Base-by-base conservation (phyloP, 2,329 filamentous ascomycete species). In the Penicillium sp. region DNA sequence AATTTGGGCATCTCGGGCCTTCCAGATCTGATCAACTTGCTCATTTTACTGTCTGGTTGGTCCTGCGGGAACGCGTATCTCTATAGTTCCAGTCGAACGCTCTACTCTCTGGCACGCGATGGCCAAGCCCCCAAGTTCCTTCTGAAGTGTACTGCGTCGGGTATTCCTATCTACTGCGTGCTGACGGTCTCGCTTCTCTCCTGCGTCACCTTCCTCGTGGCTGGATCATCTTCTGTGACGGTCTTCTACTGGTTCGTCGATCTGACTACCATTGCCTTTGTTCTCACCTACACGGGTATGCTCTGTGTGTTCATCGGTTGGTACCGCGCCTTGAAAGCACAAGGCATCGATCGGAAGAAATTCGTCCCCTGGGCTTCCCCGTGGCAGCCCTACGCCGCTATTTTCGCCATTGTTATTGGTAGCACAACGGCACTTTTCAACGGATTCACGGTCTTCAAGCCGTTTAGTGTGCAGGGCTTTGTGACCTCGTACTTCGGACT, bases 131-230 rank as follows among this genome's bases (percentile, higher is more conserved):
- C 78, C 0, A 69, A 66, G 48, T 71, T 87, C 50, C 70, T 88
- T 28, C 75, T 76, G 8, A 78, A 69, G 18, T 86, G 81, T 60
- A 85, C 78, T 2, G 74, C 72, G 42, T 72, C 71, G 5, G 85
- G 86, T 25, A 82, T 91, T 0, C 87, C 87, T 0, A 77, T 88
- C 54, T 87, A 85, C 69, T 87, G 83, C 60, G 86, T 90, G 23
- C 46, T 72, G 2, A 69, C 82, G 13, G 84, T 87, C 0, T 77
- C 87, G 24, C 66, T 79, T 2, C 81, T 91, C 55, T 80, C 84
- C 1, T 75, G 87, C 27, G 72, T 92, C 6, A 82, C 84, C 1
- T 91, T 88, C 71, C 73, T 89, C 23, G 83, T 88, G 63, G 75
- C 89, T 8, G 82, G 79, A 6, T 76, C 78, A 47, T 77, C 76